Percentiles rank a stretch among this genome's conserved stretches.
phyloP scores from a whole-genome alignment of 2,329 filamentous ascomycete genomes.

The Rhinocladiella similis region DNA sequence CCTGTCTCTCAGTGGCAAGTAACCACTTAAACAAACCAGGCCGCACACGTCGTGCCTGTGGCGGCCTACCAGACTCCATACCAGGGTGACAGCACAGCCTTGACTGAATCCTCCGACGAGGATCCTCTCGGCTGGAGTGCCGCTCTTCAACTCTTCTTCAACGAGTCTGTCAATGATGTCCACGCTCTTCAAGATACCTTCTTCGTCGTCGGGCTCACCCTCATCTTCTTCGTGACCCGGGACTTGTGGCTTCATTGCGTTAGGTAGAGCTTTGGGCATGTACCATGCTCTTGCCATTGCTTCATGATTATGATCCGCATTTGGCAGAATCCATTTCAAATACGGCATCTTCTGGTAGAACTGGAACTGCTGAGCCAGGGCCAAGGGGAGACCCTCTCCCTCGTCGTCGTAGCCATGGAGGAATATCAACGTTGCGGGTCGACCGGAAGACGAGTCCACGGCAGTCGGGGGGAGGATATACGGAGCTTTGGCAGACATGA shows the following conservation, averaged over 20 bases:
- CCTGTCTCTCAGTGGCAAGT: conserved; percentile 44
- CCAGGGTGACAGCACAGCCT: conserved; percentile 47
- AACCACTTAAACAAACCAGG: conserved; percentile 48
- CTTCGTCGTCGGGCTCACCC: conserved; percentile 45
- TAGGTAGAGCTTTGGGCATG: conserved; percentile 47
- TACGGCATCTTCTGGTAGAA: conserved; percentile 49
- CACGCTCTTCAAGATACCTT: conserved; percentile 42
- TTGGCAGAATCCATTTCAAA: conserved; percentile 53
- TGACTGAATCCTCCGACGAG: conserved; percentile 52
- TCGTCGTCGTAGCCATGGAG: conserved; percentile 50
- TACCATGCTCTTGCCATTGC: conserved; percentile 41
- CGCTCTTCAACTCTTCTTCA: conserved; percentile 42
- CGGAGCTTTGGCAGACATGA: conserved; percentile 23
- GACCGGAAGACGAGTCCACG: conserved; percentile 17
- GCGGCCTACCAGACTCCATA: conserved; percentile 44
- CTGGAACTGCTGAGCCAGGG: conserved; percentile 50
- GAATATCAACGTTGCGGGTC: conserved; percentile 28
- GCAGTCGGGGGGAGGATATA: conserved; percentile 23
- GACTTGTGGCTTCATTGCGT: conserved; percentile 41
- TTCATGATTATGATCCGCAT: conserved; percentile 49
- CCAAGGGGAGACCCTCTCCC: conserved; percentile 45
- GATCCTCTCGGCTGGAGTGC: conserved; percentile 44
- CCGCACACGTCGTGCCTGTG: conserved; percentile 35
- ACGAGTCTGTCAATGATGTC: conserved; percentile 45
- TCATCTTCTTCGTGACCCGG: conserved; percentile 43